Evolutionary conservation across 306 rosid genomes (phyloP), one percentile per base, ranked within the genome.

Genomic region (Lathyrus sativus): DNA sequence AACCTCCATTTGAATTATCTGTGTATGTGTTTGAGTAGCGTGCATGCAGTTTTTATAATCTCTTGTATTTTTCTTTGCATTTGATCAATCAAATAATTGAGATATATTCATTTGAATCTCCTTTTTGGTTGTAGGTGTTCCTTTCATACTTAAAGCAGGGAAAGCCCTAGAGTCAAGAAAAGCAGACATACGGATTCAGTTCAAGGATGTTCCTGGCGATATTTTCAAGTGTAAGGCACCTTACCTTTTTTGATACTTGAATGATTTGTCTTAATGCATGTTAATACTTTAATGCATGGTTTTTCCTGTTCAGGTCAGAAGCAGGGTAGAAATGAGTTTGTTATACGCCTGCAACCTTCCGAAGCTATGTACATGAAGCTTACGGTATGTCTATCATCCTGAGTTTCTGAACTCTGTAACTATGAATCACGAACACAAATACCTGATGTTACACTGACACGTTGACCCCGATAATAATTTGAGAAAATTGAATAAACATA

Each of bases 201-300:
- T 93, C 75, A 93, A 90, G 88, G 99, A 93, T 81, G 97, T 90
- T 51, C 97, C 99, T 18, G 99, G 99, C 75, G 99, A 93, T 81
- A 90, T 93, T 80, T 93, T 90, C 84, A 85, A 71, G 87, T 86
- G 99, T 93, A 90, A 69, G 91, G 51, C 42, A 58, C 72, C 49
- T 13, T n/a, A 74, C 66, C 78, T 58, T 70, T 69, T 65, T 72
- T 15, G 18, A 59, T 66, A 11, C 51, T 26, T 76, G 35, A 2
- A 15, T 3, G 6, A 18, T 8, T 50, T 50, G 28, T 49, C 12
- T 49, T 8, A 49, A 49, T 17, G 56, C 28, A 44, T 12, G 60
- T 63, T 44, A 42, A 22, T 70, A 74, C 44, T 29, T 66, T 54
- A 67, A 6, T 66, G 62, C 24, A 49, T 61, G 45, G 28, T 33